phyloP scores from a whole-genome alignment of 1,139 yeast genomes.

The Saccharomycopsis crataegensis region DNA sequence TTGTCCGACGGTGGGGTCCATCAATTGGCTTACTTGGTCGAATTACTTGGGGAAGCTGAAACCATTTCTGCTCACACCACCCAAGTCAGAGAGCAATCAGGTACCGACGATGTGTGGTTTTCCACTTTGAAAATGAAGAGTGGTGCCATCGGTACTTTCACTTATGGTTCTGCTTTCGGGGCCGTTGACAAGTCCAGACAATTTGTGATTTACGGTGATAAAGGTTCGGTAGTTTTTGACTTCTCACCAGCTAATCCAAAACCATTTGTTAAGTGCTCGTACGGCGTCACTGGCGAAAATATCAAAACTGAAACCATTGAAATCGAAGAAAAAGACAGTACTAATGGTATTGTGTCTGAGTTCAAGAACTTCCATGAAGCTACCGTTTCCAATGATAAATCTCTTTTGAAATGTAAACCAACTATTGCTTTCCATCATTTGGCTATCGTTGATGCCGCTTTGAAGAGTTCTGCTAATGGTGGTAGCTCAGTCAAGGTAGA shows the following conservation, averaged over 20 bases:
- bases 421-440: conserved; percentile 83
- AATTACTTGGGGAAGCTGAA: conserved; percentile 68
- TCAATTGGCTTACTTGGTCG: conserved; percentile 79
- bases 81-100: conserved; percentile 69
- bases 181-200: conserved; percentile 62
- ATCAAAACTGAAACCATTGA: conserved; percentile 38
- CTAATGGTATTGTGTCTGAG: conserved; percentile 60
- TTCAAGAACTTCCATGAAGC: conserved; percentile 71
- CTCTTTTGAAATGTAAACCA: conserved; percentile 52
- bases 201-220: conserved; percentile 67
- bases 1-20: conserved; percentile 95
- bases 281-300: conserved; percentile 40
- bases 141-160: conserved; percentile 69
- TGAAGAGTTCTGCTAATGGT: conserved; percentile 55
- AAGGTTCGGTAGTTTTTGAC: conserved; percentile 66
- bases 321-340: conserved; percentile 39
- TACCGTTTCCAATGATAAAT: conserved; percentile 55
- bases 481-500: conserved; percentile 54
- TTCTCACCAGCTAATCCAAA: conserved; percentile 49
- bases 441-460: conserved; percentile 79
- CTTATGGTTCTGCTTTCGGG: conserved; percentile 88
- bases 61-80: conserved; percentile 64
- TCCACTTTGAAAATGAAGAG: conserved; percentile 54
- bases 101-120: conserved; percentile 72
- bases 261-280: conserved; percentile 36